Evolutionary conservation across 2,329 filamentous ascomycete species (phyloP).

Genomic region (Botrytis galanthina): DNA sequence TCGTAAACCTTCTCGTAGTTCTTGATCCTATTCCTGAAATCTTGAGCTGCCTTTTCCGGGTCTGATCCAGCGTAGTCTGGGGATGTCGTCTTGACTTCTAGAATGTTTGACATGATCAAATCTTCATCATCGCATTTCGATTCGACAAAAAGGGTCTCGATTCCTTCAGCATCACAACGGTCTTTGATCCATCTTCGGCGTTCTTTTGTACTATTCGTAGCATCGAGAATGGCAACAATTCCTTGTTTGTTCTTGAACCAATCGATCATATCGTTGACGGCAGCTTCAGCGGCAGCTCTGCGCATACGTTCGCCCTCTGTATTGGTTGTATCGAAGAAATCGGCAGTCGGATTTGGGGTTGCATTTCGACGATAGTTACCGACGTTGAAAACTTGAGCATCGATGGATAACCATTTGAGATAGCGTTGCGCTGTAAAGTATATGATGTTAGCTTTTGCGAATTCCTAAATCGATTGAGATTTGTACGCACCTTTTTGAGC

Average conservation of each 20-base stretch:
- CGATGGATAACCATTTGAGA: constrained; percentile 93
- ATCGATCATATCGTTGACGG: constrained; percentile 86
- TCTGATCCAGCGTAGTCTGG: constrained; percentile 95
- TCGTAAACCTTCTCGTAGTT: constrained; percentile 98
- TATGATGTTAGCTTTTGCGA: neutral
- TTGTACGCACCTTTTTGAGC: constrained; percentile 78
- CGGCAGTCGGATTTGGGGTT: constrained; percentile 85
- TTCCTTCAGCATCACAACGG: constrained; percentile 67
- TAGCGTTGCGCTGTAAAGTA: constrained; percentile 75
- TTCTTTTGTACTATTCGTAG: constrained; percentile 91
- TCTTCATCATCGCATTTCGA: constrained; percentile 95
- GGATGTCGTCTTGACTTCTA: constrained; percentile 94
- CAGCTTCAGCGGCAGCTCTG: constrained; percentile 84
- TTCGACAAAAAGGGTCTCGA: constrained; percentile 94
- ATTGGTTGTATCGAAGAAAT: constrained; percentile 94
- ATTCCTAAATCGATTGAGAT: neutral
- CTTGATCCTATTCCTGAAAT: constrained; percentile 90
- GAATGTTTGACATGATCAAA: constrained; percentile 96
- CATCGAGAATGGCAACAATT: constrained; percentile 89
- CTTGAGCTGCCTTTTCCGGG: constrained; percentile 82
- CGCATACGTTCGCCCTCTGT: constrained; percentile 86
- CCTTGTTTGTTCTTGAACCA: constrained; percentile 82
- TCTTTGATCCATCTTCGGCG: constrained; percentile 90
- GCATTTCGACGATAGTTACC: constrained; percentile 89
- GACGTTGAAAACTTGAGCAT: constrained; percentile 94